These are phyloP conservation scores for Westerdykella ornata DNA, from an alignment of 2,329 filamentous ascomycete species.

Conservation along the genomic window DNA sequence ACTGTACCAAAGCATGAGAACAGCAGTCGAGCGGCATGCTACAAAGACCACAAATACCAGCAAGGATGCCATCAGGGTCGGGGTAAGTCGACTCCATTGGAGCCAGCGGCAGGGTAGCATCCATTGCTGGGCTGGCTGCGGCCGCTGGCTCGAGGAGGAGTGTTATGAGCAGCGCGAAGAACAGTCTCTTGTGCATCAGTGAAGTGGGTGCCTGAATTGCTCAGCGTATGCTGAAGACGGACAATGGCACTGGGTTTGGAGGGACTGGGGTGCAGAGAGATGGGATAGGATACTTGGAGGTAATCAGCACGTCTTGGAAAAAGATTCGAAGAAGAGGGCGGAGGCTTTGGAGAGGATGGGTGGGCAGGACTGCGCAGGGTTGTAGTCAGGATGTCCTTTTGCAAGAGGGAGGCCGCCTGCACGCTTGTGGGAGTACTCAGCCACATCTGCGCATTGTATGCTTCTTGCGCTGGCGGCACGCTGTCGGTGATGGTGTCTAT, in stretches of 20 bases:
- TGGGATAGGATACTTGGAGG: not conserved
- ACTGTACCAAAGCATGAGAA: slow-evolving; percentile 15
- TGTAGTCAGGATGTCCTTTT: not conserved
- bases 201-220: slow-evolving; percentile 1
- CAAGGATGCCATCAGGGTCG: slow-evolving; percentile 22
- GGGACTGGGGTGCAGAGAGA: not conserved
- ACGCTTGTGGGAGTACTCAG: too few species aligned
- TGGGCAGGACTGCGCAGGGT: not conserved
- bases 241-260: not conserved
- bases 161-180: slow-evolving; percentile 21
- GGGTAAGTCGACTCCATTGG: slow-evolving; percentile 19
- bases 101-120: slow-evolving; percentile 13
- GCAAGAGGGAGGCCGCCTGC: too few species aligned
- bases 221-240: not conserved
- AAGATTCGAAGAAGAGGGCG: not conserved
- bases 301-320: not conserved
- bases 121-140: slow-evolving; percentile 22
- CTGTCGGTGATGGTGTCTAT: too few species aligned
- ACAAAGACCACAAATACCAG: slow-evolving; percentile 22
- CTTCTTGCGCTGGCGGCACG: not conserved
- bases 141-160: slow-evolving; percentile 22
- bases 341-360: not conserved
- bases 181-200: slow-evolving; percentile 24
- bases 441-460: too few species aligned
- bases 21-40: slow-evolving; percentile 16